Percentiles rank a stretch among this genome's conserved stretches.
These are phyloP conservation scores for Aspergillus amoenus DNA, from an alignment of 2,329 filamentous ascomycete genomes.

Conservation along the genomic window DNA sequence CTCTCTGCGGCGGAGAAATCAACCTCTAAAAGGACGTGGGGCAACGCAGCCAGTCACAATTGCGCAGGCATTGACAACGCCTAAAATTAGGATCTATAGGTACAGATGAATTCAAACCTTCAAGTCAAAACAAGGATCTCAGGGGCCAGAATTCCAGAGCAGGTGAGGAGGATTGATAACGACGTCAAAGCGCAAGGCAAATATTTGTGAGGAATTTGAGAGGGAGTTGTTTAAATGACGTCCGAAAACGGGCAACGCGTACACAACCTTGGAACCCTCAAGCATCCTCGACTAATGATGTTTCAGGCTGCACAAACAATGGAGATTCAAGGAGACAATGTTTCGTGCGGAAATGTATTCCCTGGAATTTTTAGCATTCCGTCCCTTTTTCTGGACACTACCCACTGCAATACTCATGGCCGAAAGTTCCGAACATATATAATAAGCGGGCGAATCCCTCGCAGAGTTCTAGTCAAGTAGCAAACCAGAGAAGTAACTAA, in stretches of 20 bases:
- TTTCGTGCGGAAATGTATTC: no score
- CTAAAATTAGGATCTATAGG: slow-evolving; percentile 3
- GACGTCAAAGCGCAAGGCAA: not conserved
- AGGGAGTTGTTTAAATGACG: not conserved
- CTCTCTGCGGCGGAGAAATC: slow-evolving; percentile 5
- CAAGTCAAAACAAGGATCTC: no score
- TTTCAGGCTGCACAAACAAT: no score
- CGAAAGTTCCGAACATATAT: not conserved
- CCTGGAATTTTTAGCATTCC: no score
- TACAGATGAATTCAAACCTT: not conserved
- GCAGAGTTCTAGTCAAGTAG: not conserved
- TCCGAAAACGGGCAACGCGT: slow-evolving; percentile 5
- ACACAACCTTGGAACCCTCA: not conserved
- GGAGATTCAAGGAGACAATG: no score
- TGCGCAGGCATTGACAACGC: not conserved
- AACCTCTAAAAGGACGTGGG: slow-evolving; percentile 13
- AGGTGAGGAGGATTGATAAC: not conserved
- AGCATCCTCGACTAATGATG: no score
- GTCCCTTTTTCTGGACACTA: no score
- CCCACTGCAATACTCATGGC: no score
- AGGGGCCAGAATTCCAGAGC: no score
- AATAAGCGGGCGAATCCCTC: not conserved
- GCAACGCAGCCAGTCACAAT: slow-evolving; percentile 6
- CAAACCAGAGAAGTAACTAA: not conserved
- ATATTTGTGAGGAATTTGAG: not conserved